phyloP scores from a whole-genome alignment of 208 protist species.

The Leishmania martiniquensis region DNA sequence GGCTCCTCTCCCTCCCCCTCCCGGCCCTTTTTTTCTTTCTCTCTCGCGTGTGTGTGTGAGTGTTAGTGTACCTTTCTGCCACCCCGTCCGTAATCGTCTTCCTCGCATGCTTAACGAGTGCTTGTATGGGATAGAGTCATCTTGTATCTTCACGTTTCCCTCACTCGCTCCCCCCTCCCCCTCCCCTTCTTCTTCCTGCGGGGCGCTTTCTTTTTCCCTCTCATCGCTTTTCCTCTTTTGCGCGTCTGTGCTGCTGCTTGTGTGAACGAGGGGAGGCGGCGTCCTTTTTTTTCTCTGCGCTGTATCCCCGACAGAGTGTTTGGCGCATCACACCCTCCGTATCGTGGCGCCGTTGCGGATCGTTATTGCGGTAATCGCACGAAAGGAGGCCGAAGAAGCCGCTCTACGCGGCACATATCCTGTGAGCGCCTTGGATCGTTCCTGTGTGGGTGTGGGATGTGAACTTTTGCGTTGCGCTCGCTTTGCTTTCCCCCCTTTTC shows the following conservation, averaged over 20 bases:
- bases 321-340: not conserved
- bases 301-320: too few relatives aligned
- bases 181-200: not conserved
- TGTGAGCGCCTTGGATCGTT: not conserved
- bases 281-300: too few relatives aligned
- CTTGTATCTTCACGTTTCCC: not conserved
- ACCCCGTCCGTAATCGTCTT: not conserved
- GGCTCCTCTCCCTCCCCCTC: too few relatives aligned
- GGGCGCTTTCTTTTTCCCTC: not conserved
- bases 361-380: not conserved
- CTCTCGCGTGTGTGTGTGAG: not conserved
- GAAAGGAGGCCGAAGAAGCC: not conserved
- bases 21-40: not conserved
- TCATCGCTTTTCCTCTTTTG: not conserved
- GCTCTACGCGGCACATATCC: not conserved
- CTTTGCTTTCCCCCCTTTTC: not conserved
- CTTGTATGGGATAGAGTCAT: not conserved
- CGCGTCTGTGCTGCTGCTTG: not conserved
- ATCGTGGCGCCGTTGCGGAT: too few relatives aligned
- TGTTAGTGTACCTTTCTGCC: not conserved
- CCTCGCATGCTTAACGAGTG: not conserved
- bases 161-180: not conserved
- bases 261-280: not conserved
- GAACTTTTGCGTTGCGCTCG: not conserved
- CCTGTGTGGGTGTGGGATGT: not conserved